phyloP scores from a whole-genome alignment of 208 protist genomes.

The Tritrichomonas foetus region DNA sequence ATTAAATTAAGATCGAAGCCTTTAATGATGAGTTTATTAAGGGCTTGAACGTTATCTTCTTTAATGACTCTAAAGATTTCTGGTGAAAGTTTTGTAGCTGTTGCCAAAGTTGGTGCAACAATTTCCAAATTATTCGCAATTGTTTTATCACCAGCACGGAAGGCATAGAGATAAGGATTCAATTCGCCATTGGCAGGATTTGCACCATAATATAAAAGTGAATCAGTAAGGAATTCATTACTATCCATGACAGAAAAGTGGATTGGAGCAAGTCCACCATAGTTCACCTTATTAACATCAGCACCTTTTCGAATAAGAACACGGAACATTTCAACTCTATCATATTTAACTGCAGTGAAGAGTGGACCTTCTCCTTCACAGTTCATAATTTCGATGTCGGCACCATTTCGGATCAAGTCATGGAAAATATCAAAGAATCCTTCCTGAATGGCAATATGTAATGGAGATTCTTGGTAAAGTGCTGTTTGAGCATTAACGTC shows the following conservation, averaged over 20 bases:
- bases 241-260: background rate
- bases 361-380: conserved; percentile 1
- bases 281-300: background rate
- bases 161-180: background rate
- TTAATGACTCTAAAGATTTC: background rate
- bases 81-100: background rate
- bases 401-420: background rate
- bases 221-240: background rate
- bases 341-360: background rate
- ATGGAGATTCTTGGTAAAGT: background rate
- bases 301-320: background rate
- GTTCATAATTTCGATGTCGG: background rate
- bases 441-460: conserved; percentile 27
- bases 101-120: background rate
- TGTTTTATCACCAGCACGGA: background rate
- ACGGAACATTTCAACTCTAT: background rate
- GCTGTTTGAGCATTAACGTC: background rate
- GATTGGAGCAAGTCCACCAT: background rate
- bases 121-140: background rate
- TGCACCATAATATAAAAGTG: conserved; percentile 24
- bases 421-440: conserved; percentile 30
- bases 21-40: background rate
- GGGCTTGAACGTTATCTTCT: background rate
- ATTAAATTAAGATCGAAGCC: background rate
- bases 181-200: background rate